phyloP scores from a whole-genome alignment of 306 rosid genomes.

The Sesbania bispinosa region DNA sequence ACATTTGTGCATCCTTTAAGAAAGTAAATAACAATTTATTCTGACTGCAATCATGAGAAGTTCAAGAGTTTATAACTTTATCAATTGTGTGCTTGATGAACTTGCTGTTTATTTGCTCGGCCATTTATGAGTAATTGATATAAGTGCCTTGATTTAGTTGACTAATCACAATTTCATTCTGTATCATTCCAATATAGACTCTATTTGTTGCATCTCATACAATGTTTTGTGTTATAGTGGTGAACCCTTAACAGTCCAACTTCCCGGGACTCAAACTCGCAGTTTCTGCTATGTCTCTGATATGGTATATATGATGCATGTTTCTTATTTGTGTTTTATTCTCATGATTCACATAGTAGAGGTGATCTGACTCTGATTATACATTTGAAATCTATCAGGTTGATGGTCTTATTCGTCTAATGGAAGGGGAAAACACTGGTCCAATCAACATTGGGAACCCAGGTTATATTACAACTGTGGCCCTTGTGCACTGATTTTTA shows the following conservation, averaged over 20 bases:
- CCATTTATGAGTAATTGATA: background rate
- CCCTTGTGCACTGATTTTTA: background rate
- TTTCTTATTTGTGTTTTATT: background rate
- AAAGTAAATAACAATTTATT: background rate
- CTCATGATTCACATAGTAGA: slow-evolving; percentile 15
- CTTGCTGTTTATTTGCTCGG: too few relatives aligned
- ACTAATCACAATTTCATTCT: background rate
- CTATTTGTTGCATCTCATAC: background rate
- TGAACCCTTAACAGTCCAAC: slow-evolving; percentile 74
- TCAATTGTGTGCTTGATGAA: background rate
- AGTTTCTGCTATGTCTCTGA: slow-evolving; percentile 85
- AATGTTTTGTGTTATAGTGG: slow-evolving; percentile 45
- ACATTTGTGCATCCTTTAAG: background rate
- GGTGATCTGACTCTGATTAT: background rate
- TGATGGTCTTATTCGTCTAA: slow-evolving; percentile 76
- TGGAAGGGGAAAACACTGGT: slow-evolving; percentile 72
- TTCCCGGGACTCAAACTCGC: slow-evolving; percentile 87
- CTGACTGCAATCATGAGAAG: background rate
- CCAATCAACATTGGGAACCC: slow-evolving; percentile 94
- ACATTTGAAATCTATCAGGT: slow-evolving; percentile 49
- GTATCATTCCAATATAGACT: background rate
- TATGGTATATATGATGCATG: slow-evolving; percentile 41
- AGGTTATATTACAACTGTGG: slow-evolving; percentile 33
- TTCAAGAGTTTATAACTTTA: background rate
- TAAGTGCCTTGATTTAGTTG: background rate